Percentiles rank a stretch among this genome's conserved stretches.
Conservation (phyloP, 768 basidiomycete genomes). For the Termitomyces titanicus region DNA sequence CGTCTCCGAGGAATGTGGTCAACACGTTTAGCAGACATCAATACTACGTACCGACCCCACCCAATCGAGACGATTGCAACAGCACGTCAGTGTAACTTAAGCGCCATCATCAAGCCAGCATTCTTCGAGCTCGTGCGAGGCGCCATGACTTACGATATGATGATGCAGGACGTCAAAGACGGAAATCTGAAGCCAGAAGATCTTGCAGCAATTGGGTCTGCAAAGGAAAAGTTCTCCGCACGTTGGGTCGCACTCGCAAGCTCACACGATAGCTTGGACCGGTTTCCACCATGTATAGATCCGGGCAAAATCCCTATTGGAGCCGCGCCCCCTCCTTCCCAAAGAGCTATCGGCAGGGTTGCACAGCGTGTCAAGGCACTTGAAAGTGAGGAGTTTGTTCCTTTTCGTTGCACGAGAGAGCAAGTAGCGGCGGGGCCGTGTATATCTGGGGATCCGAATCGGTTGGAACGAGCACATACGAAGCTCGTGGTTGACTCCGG, state of each 20-base stretch:
- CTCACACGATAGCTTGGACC: background rate
- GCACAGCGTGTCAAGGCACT: background rate
- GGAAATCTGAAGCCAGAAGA: background rate
- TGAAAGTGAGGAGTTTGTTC: background rate
- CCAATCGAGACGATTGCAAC: slow-evolving; percentile 27
- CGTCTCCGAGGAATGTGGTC: slow-evolving; percentile 30
- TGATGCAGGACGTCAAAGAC: background rate
- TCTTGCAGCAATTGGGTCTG: slow-evolving; percentile 3
- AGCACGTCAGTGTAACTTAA: slow-evolving; percentile 24
- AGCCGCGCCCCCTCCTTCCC: background rate
- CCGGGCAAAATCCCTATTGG: too few species aligned
- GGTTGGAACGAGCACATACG: background rate
- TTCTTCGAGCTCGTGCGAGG: slow-evolving; percentile 6
- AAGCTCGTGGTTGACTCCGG: slow-evolving; percentile 10
- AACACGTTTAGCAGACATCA: slow-evolving; percentile 18
- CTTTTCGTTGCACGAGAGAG: background rate
- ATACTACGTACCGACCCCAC: slow-evolving; percentile 14
- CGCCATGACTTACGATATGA: background rate
- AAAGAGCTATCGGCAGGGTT: background rate
- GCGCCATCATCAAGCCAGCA: slow-evolving; percentile 16
- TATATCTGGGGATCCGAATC: background rate
- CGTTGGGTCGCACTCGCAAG: slow-evolving; percentile 3
- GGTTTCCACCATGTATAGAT: background rate
- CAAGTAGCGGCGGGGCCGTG: background rate
- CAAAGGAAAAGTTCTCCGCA: slow-evolving; percentile 11